Evolutionary conservation across 768 basidiomycete species (phyloP), one percentile per base, ranked within the genome.

Genomic region (Macrolepiota fuliginosa): DNA sequence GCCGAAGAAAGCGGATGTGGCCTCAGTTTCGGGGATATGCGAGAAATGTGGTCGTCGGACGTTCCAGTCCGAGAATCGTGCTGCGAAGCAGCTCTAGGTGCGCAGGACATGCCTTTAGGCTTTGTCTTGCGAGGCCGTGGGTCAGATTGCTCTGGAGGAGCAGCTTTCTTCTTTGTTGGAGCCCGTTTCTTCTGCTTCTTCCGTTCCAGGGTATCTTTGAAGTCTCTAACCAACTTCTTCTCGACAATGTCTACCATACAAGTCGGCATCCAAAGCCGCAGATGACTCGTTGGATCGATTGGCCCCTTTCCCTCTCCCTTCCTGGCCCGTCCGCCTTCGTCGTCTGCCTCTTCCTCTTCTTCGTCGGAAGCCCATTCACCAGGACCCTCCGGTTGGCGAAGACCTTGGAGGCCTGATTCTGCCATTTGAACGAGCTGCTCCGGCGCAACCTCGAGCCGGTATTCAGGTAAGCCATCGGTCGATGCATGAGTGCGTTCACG

Each of bases 201-300:
- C 62, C 70, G 72, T 62, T 77, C 76, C 64, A 79, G 72, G 15
- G 68, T 65, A 11, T 77, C 80, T 61, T 91, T 85, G 64, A 81
- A 94, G 17, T 80, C 80, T 46, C 81, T 73, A 4, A 89, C 88
- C 24, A 96, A 69, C 3, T 74, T 73, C 9, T 92, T 90, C 62
- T 86, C 88, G 1, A 83, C 91, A 35, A 85, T 71, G 12, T 77
- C 73, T 11, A 95, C 82, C 80, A 96, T 88, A 56, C 81, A 87
- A 24, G 90, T 92, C 0, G 94, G 91, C 73, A 94, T 82, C 94
- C 94, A 96, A 11, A 94, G 70, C 13, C 89, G 80, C 53, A 88
- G 70, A 58, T 83, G 82, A 52, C 76, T 80, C n/a, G 77, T 73
- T 0, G 88, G 87, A 64, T 85, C 81, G 2, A 79, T 75, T 3